Base-by-base conservation (phyloP, 129 eudicot genomes). In the Deinandra increscens region DNA sequence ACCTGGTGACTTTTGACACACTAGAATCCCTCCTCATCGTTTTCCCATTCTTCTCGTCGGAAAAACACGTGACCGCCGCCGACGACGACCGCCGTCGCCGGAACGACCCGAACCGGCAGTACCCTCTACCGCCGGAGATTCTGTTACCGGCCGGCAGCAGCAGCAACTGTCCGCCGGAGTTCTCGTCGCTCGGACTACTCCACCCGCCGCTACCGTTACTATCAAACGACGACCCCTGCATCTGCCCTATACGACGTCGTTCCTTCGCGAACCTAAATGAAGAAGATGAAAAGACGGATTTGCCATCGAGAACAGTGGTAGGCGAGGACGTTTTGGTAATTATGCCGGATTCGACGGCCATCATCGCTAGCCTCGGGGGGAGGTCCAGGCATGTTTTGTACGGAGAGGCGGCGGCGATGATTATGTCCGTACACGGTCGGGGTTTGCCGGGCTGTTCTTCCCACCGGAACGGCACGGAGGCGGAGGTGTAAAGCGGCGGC, bases 391-490 rank as follows among this genome's bases (percentile, higher is more conserved):
- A 70, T 54, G 65, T 79, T 60, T n/a, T 26, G 29, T 55, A 7
- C 42, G 54, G 34, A 8, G 91, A 58, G 29, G 59, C 20, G 31
- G 91, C 53, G 29, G 59, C 20, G 31, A 82, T 7, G 68, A 83
- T 77, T 19, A 83, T 54, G 73, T 82, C 80, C 20, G 87, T 81
- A 75, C 93, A 88, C 34, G 91, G 87, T 41, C 88, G 68, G 51
- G 98, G 98, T 43, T 86, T 91, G 1, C 98, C 98, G 8, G 98
- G 98, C 46, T 91, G 78, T 44, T 86, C 87, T 55, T 91, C 98
- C 98, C 98, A 91, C 10, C 51, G 83, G 82, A 91, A 88, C 3
- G 97, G 98, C 3, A 91, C 86, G 17, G 98, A 80, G 9, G 96
- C 98, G 34, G 82, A 64, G 80, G 96, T 78, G 44, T 81, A 84